Evolutionary conservation across 2,329 filamentous ascomycete genomes (phyloP).

Genomic region (Rutstroemia sydowiana): DNA sequence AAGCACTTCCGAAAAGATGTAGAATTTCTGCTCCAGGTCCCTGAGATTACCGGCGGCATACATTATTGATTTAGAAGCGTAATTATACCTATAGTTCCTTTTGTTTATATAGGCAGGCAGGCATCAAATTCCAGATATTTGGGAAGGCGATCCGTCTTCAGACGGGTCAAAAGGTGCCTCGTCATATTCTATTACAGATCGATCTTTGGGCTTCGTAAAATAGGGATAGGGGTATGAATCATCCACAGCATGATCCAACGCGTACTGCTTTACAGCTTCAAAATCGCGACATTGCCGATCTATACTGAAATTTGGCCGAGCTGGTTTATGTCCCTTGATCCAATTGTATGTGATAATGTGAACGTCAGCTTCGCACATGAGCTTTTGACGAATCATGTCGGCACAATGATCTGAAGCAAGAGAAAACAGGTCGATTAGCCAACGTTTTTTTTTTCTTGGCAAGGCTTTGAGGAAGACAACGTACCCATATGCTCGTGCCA

Average conservation of each 20-base stretch:
- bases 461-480: not conserved
- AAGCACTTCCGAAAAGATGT: too few species aligned
- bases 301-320: slow-evolving; percentile 5
- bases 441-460: too few species aligned
- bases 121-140: not conserved
- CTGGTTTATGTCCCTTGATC: not conserved
- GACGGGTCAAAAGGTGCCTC: slow-evolving; percentile 4
- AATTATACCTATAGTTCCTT: not conserved
- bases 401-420: slow-evolving; percentile 3
- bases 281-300: slow-evolving; percentile 8
- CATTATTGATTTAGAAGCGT: not conserved
- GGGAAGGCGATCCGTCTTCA: not conserved
- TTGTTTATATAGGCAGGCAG: not conserved
- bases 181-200: slow-evolving; percentile 5
- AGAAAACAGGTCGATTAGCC: not conserved
- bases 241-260: not conserved
- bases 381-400: slow-evolving; percentile 5
- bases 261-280: not conserved
- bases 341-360: slow-evolving; percentile 4
- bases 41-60: too few species aligned
- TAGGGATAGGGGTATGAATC: not conserved
- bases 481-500: slow-evolving; percentile 8
- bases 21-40: too few species aligned
- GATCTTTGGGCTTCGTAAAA: slow-evolving; percentile 2
- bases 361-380: slow-evolving; percentile 9